A percentile compares a stretch with the other conserved stretches of the same genome.
These are phyloP conservation scores for Reutealis trisperma DNA, from an alignment of 345 rosid species.

Conservation along the genomic window DNA sequence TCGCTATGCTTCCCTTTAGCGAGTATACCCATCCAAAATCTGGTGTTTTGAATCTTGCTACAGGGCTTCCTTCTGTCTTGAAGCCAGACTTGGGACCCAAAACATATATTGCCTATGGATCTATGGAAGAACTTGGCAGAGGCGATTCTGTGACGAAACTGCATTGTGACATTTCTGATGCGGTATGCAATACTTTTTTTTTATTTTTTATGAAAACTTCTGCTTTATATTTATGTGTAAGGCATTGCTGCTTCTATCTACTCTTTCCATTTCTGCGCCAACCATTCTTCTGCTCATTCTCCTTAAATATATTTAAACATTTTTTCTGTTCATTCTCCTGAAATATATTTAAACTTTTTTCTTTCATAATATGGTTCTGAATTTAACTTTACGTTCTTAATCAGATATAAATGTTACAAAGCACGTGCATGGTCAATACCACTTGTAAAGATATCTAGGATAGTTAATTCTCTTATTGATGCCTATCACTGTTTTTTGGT, in stretches of 20 bases:
- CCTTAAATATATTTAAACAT: neutral
- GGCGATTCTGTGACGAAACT: slow-evolving; percentile 65
- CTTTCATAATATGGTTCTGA: neutral
- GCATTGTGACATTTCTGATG: slow-evolving; percentile 61
- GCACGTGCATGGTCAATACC: neutral
- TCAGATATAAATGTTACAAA: neutral
- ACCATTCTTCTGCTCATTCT: slow-evolving; percentile 1
- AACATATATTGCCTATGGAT: slow-evolving; percentile 60
- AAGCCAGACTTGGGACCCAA: slow-evolving; percentile 74
- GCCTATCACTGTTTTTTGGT: neutral
- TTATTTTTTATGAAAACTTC: neutral
- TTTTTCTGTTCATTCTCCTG: neutral
- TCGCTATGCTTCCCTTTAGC: slow-evolving; percentile 49
- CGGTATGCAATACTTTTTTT: slow-evolving; percentile 40
- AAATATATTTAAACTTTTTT: too few relatives aligned
- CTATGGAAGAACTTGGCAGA: slow-evolving; percentile 49
- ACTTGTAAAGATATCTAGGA: neutral
- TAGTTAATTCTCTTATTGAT: neutral
- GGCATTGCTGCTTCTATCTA: neutral
- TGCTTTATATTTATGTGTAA: neutral
- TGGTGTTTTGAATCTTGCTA: slow-evolving; percentile 53
- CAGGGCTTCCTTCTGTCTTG: slow-evolving; percentile 47
- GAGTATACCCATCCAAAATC: slow-evolving; percentile 54
- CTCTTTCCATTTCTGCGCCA: slow-evolving; percentile 4
- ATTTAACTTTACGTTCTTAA: neutral